Evolutionary conservation across 108 stramenopile genomes (phyloP), one percentile per base, ranked within the genome.

Genomic region (Licmophora abbreviata): DNA sequence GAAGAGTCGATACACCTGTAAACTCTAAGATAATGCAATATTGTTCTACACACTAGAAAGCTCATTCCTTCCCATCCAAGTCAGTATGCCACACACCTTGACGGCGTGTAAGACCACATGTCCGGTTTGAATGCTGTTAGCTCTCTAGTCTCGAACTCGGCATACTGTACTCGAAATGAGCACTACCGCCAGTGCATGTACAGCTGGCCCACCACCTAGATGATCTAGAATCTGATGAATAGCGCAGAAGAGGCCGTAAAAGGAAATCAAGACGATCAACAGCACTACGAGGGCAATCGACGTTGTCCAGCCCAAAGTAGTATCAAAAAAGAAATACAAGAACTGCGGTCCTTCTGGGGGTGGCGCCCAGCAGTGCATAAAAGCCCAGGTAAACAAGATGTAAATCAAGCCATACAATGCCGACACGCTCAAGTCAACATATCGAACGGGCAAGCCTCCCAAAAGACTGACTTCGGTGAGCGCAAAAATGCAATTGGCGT

Each of bases 191-290:
- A 53, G 10, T 3, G 42, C 7, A 52, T 30, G 58, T 1, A 29
- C 9, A 29, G 33, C 9, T 2, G 47, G 24, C 14, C 56, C 44
- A 26, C 56, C 56, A 4, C 40, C 38, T 9, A 57, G 12, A 18
- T 46, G 44, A 2, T 24, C n/a, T 12, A 47, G 26, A 31, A 57
- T 6, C 4, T n/a, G 17, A 15, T 51, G 22, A 1, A 30, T 25
- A n/a, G n/a, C n/a, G 18, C 58, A 50, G 58, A 84, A 78, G n/a
- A 71, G 33, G n/a, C 37, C 47, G 56, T 68, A 84, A 20, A 68
- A 75, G 1, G 55, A 0, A 14, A 66, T 22, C 20, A 72, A 40
- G 17, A 65, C 59, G 11, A 40, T 24, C 27, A 72, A 36, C 2
- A 61, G 24, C 1, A 34, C 43, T 15, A 66, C 20, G n/a, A 66